Conservation (phyloP, 2,329 filamentous ascomycete species). For the Phialophora macrospora region DNA sequence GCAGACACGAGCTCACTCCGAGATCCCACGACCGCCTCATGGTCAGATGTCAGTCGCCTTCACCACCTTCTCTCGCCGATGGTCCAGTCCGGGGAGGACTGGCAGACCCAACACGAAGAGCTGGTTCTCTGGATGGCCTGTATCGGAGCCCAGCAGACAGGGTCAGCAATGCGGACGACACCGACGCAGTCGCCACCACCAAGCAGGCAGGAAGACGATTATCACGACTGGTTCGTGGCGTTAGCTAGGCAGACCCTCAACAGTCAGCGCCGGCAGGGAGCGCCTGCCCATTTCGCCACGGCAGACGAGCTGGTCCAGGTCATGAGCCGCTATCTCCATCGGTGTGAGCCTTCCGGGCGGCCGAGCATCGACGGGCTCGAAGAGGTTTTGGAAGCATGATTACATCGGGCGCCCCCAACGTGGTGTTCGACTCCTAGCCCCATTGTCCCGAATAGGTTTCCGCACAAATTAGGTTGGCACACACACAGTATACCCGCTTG, state of each 20-base stretch:
- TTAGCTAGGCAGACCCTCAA: slow-evolving; percentile 17
- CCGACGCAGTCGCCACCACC: background rate
- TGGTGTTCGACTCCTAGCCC: background rate
- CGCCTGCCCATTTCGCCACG: background rate
- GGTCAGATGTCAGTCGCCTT: slow-evolving; percentile 16
- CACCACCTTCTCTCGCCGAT: slow-evolving; percentile 9
- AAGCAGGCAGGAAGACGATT: background rate
- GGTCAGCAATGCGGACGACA: background rate
- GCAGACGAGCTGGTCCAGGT: slow-evolving; percentile 20
- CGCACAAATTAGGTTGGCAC: background rate
- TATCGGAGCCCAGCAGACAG: slow-evolving; percentile 16
- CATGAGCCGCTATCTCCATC: slow-evolving; percentile 27
- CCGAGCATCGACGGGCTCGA: slow-evolving; percentile 21
- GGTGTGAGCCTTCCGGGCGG: slow-evolving; percentile 20
- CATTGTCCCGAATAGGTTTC: background rate
- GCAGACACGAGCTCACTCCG: background rate
- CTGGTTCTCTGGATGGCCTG: slow-evolving; percentile 29
- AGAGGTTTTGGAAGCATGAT: slow-evolving; percentile 5
- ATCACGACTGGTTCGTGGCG: slow-evolving; percentile 23
- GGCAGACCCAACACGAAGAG: slow-evolving; percentile 22
- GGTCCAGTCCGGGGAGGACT: slow-evolving; percentile 9
- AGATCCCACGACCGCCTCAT: slow-evolving; percentile 16
- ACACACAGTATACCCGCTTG: background rate
- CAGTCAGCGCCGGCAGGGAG: slow-evolving; percentile 3
- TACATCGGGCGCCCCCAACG: background rate